Evolutionary conservation across 164 flowering plant genomes (phyloP).

Genomic region (Amborella trichopoda): DNA sequence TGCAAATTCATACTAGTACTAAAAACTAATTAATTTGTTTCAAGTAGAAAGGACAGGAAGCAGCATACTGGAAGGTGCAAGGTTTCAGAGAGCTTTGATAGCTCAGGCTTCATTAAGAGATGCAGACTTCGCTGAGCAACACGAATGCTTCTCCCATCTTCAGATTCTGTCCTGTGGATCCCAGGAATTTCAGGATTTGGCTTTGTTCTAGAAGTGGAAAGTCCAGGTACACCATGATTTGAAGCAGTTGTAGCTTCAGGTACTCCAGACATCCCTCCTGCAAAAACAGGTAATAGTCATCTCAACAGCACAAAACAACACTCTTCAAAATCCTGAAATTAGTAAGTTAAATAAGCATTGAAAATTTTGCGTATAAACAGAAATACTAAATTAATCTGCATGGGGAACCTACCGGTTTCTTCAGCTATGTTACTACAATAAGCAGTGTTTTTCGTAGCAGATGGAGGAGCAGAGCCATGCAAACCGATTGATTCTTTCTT

Average conservation of each 20-base stretch:
- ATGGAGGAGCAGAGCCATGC: too few species aligned
- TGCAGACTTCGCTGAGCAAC: slow-evolving; percentile 43
- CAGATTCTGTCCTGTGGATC: slow-evolving; percentile 14
- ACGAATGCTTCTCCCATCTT: slow-evolving; percentile 15
- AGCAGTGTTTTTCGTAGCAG: too few species aligned
- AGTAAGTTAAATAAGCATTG: neutral
- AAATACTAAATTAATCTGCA: too few species aligned
- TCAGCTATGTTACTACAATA: too few species aligned
- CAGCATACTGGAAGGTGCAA: slow-evolving; percentile 45
- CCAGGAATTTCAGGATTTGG: neutral
- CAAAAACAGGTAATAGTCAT: slow-evolving; percentile 4
- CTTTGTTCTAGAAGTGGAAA: neutral
- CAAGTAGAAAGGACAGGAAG: neutral
- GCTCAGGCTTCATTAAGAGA: slow-evolving; percentile 35
- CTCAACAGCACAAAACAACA: neutral
- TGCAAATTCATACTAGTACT: neutral
- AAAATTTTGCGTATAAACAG: too few species aligned
- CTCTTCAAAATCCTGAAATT: neutral
- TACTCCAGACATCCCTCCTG: slow-evolving; percentile 4
- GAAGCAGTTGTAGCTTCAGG: slow-evolving; percentile 4
- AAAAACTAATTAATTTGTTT: neutral
- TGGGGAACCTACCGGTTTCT: too few species aligned
- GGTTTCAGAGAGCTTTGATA: slow-evolving; percentile 44
- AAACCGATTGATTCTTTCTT: too few species aligned
- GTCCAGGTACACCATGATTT: neutral